A percentile compares a stretch with the other conserved stretches of the same genome.
Conservation (phyloP, 208 protist genomes). For the Leishmania aethiopica region DNA sequence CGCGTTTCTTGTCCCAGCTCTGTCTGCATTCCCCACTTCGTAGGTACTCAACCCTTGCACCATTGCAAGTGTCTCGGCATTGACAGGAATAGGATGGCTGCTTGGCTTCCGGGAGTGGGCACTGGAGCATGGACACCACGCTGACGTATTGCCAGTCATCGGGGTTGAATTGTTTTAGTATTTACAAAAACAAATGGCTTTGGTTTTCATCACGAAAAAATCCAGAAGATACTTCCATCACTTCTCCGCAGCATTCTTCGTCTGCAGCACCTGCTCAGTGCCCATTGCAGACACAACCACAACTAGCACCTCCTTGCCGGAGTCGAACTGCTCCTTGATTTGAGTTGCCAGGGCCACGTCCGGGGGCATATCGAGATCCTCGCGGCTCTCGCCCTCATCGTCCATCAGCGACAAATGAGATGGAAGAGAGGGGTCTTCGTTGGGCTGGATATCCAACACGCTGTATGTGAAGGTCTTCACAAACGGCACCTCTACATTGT, state of each 20-base stretch:
- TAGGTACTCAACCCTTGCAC: background rate
- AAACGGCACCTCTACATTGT: slow-evolving; percentile 97
- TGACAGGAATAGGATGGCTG: background rate
- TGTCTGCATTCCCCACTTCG: background rate
- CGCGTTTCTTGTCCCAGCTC: background rate
- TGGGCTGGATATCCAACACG: slow-evolving; percentile 93
- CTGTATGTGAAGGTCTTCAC: slow-evolving; percentile 96
- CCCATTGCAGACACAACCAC: slow-evolving; percentile 95
- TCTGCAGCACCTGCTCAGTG: slow-evolving; percentile 93
- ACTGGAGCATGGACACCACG: background rate
- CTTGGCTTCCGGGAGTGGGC: background rate
- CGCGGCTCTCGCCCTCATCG: slow-evolving; percentile 93
- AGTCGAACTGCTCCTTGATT: slow-evolving; percentile 92
- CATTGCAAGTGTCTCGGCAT: background rate
- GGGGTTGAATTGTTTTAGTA: background rate
- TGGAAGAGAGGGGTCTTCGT: slow-evolving; percentile 79
- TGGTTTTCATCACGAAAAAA: background rate
- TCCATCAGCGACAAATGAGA: slow-evolving; percentile 90
- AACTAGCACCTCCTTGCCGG: slow-evolving; percentile 95
- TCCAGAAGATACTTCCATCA: slow-evolving; percentile 23
- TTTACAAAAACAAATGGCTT: slow-evolving; percentile 8
- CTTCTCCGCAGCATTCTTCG: slow-evolving; percentile 92
- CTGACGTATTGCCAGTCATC: background rate
- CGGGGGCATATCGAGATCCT: slow-evolving; percentile 95
- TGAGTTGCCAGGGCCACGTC: slow-evolving; percentile 89